phyloP scores from a whole-genome alignment of 2,329 filamentous ascomycete genomes.

The Pleoardoris graminearum region DNA sequence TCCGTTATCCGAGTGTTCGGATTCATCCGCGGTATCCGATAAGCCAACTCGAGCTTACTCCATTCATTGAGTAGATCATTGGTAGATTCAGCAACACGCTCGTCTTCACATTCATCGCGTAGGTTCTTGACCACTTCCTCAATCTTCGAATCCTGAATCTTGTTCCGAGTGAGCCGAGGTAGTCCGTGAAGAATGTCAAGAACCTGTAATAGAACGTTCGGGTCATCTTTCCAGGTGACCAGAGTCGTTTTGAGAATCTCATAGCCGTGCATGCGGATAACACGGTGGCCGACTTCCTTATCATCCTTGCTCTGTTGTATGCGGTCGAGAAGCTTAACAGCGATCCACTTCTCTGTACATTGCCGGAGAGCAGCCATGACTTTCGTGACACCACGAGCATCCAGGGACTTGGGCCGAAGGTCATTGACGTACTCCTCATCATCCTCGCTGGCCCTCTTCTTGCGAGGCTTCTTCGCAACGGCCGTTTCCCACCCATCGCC shows the following conservation, averaged over 20 bases:
- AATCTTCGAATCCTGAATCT: conserved; percentile 95
- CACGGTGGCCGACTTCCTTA: conserved; percentile 79
- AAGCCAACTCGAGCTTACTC: conserved; percentile 87
- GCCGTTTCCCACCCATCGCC: conserved; percentile 89
- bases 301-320: conserved; percentile 88
- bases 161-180: conserved; percentile 90
- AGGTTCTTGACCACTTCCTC: conserved; percentile 77
- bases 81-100: conserved; percentile 73
- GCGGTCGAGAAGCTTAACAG: conserved; percentile 87
- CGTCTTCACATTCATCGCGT: conserved; percentile 64
- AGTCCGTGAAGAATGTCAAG: conserved; percentile 87
- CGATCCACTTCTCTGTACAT: conserved; percentile 99
- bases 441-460: conserved; percentile 88
- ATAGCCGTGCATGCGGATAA: conserved; percentile 96
- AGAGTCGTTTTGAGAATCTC: conserved; percentile 89
- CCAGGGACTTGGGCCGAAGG: conserved; percentile 75
- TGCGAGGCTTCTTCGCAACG: conserved; percentile 85
- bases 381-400: conserved; percentile 83
- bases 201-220: conserved; percentile 86
- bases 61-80: conserved; percentile 76
- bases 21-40: conserved; percentile 91
- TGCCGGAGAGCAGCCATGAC: conserved; percentile 97
- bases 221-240: conserved; percentile 82
- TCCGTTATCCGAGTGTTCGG: conserved; percentile 35
- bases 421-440: conserved; percentile 96